Conservation (phyloP, 2,329 filamentous ascomycete genomes). For the Ceratocystis papillata region DNA sequence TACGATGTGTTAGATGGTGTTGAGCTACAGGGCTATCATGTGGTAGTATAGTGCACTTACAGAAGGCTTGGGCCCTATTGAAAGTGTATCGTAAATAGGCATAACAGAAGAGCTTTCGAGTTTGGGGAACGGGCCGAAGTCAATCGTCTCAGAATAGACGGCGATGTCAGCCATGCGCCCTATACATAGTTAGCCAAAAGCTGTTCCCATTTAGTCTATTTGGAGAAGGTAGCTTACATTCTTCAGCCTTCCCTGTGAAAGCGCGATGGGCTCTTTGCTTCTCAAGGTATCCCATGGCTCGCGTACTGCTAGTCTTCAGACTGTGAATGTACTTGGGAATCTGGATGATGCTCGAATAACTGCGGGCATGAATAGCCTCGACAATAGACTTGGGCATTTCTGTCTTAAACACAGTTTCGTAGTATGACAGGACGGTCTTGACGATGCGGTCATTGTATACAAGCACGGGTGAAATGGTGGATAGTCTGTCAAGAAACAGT, state of each 20-base stretch:
- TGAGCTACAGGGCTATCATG: background rate
- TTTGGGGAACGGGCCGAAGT: conserved; percentile 44
- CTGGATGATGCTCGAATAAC: conserved; percentile 41
- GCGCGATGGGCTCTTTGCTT: conserved; percentile 28
- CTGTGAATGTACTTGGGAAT: conserved; percentile 38
- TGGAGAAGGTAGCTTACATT: conserved; percentile 15
- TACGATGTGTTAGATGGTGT: conserved; percentile 29
- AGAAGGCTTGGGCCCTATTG: conserved; percentile 43
- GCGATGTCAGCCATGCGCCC: conserved; percentile 36
- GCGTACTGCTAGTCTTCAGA: conserved; percentile 41
- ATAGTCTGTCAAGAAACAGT: conserved; percentile 46
- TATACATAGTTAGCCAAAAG: conserved; percentile 26
- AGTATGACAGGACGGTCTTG: conserved; percentile 30
- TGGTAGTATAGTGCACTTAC: conserved; percentile 31
- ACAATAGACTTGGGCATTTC: conserved; percentile 40
- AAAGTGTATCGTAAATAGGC: conserved; percentile 37
- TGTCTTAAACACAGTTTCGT: conserved; percentile 38
- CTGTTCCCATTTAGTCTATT: too few relatives aligned
- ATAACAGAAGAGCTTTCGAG: conserved; percentile 34
- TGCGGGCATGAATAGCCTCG: conserved; percentile 41
- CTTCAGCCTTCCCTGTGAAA: conserved; percentile 10
- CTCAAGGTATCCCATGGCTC: conserved; percentile 44
- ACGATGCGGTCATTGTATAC: conserved; percentile 30
- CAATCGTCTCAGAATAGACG: conserved; percentile 37
- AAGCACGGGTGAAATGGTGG: conserved; percentile 38